These are phyloP conservation scores for Toxicodendron radicans DNA, from an alignment of 345 rosid genomes.

Conservation along the genomic window DNA sequence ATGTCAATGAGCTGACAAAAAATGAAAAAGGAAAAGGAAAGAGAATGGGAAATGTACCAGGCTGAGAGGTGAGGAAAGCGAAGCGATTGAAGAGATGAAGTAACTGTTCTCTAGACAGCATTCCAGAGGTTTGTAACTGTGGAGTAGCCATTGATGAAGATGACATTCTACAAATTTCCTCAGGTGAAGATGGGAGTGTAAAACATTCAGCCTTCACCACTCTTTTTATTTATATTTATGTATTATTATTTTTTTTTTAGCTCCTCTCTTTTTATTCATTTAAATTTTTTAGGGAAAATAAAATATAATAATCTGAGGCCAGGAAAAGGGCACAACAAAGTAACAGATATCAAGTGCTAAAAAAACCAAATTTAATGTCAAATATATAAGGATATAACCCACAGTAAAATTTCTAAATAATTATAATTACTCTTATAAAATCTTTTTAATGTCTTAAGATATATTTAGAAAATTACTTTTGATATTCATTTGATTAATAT, in stretches of 20 bases:
- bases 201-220: background rate
- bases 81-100: constrained; percentile 72
- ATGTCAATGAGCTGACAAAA: background rate
- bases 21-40: background rate
- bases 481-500: too few species aligned
- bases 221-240: background rate
- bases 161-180: background rate
- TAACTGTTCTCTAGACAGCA: constrained; percentile 66
- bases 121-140: constrained; percentile 46
- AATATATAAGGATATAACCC: too few species aligned
- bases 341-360: too few species aligned
- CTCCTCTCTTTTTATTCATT: background rate
- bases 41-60: constrained; percentile 41
- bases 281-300: too few species aligned
- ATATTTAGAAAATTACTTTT: too few species aligned
- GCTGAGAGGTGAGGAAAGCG: constrained; percentile 53
- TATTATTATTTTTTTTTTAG: background rate
- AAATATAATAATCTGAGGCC: background rate
- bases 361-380: too few species aligned
- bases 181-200: background rate
- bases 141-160: constrained; percentile 19
- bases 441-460: too few species aligned
- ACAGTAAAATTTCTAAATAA: too few species aligned
- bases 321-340: background rate
- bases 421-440: too few species aligned